Evolutionary conservation across 495 filamentous ascomycete genomes (phyloP).

Genomic region (Xylaria curta): DNA sequence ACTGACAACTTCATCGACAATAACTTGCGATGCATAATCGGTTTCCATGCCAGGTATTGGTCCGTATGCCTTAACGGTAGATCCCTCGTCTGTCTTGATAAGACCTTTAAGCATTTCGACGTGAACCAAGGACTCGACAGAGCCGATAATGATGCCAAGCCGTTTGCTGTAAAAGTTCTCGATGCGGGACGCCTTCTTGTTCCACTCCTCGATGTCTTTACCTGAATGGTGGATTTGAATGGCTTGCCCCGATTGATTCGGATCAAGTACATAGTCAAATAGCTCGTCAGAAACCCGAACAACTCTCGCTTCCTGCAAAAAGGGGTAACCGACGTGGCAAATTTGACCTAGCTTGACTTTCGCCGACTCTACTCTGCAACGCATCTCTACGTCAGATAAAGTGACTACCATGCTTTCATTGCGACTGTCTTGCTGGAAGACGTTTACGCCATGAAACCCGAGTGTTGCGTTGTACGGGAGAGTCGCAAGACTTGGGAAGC

Average conservation of each 20-base stretch:
- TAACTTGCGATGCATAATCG: conserved; percentile 86
- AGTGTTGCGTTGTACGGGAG: conserved; percentile 79
- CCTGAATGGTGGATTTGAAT: conserved; percentile 72
- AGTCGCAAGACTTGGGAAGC: conserved; percentile 88
- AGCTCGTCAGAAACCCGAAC: conserved; percentile 89
- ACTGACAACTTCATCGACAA: conserved; percentile 89
- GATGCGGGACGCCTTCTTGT: conserved; percentile 81
- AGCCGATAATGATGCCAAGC: conserved; percentile 84
- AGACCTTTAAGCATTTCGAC: conserved; percentile 93
- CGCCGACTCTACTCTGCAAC: conserved; percentile 72
- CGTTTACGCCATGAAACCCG: conserved; percentile 88
- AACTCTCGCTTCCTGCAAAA: conserved; percentile 92
- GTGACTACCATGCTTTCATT: conserved; percentile 97
- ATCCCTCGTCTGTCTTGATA: conserved; percentile 86
- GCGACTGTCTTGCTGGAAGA: conserved; percentile 97
- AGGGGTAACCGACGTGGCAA: conserved; percentile 94
- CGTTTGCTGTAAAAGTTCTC: conserved; percentile 88
- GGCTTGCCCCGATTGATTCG: conserved; percentile 63
- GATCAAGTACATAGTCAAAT: conserved; percentile 81
- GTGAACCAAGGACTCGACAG: conserved; percentile 86
- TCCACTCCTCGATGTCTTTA: conserved; percentile 82
- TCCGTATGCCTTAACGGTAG: conserved; percentile 91
- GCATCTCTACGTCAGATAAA: conserved; percentile 72
- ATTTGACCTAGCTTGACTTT: conserved; percentile 81
- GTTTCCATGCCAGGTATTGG: conserved; percentile 88